Conservation (phyloP, 257 asterid species). For the Solanum habrochaites region DNA sequence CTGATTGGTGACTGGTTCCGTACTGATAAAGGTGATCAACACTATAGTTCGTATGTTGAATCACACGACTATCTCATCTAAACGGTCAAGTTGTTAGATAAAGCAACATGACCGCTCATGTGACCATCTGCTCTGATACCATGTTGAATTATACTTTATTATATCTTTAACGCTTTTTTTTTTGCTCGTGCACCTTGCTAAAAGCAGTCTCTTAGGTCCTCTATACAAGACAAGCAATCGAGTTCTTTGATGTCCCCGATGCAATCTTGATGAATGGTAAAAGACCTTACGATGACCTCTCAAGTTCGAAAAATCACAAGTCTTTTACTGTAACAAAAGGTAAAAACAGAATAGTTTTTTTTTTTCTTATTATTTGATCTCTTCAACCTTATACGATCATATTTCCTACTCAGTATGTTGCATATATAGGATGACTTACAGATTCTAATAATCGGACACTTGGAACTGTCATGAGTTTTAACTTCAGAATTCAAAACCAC, state of each 20-base stretch:
- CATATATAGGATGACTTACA: conserved; percentile 39
- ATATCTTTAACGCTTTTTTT: no score
- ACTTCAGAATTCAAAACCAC: conserved; percentile 55
- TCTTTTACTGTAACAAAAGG: conserved; percentile 44
- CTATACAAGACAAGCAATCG: not conserved
- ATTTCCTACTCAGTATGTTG: not conserved
- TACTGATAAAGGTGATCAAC: conserved; percentile 11
- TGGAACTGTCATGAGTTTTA: conserved; percentile 49
- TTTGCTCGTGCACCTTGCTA: not conserved
- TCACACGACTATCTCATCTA: not conserved
- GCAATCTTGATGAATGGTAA: conserved; percentile 67
- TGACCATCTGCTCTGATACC: not conserved
- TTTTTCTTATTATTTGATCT: not conserved
- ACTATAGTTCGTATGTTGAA: not conserved
- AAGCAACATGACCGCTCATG: not conserved
- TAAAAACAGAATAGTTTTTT: not conserved
- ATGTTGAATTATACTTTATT: not conserved
- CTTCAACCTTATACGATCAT: not conserved
- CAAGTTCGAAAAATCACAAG: conserved; percentile 13
- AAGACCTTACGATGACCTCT: conserved; percentile 20
- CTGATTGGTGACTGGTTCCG: conserved; percentile 43
- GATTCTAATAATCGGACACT: conserved; percentile 44
- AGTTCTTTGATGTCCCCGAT: not conserved
- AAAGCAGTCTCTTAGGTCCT: not conserved
- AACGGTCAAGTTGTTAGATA: not conserved